These are phyloP conservation scores for Phytophthora lateralis DNA, from an alignment of 352 stramenopile species.

Conservation along the genomic window DNA sequence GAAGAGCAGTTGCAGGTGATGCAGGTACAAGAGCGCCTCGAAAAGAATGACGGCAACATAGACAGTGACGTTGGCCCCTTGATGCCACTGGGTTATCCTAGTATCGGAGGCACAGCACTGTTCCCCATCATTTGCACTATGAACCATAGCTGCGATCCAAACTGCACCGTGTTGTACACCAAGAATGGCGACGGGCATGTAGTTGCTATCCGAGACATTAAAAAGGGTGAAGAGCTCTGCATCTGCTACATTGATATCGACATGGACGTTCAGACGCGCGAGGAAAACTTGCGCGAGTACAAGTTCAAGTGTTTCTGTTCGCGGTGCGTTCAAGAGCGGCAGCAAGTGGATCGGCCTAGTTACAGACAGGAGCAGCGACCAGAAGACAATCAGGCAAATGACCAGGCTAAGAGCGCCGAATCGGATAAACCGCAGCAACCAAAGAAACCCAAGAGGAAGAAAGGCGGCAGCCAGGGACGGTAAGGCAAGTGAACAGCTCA, in stretches of 20 bases:
- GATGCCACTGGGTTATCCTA: constrained; percentile 44
- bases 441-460: constrained; percentile 27
- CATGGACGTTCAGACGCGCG: constrained; percentile 68
- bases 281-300: constrained; percentile 75
- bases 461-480: constrained; percentile 10
- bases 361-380: constrained; percentile 6
- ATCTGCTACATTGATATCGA: constrained; percentile 96
- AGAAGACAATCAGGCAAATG: constrained; percentile 4
- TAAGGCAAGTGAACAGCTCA: constrained; percentile 15
- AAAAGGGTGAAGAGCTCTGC: constrained; percentile 91
- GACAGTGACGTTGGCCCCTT: constrained; percentile 27
- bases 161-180: constrained; percentile 91
- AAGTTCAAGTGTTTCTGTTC: constrained; percentile 80
- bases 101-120: constrained; percentile 93
- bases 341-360: constrained; percentile 25
- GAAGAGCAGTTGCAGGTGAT: constrained; percentile 36
- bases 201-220: constrained; percentile 72
- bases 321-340: constrained; percentile 56
- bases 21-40: constrained; percentile 67
- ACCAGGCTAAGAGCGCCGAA: background rate
- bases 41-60: constrained; percentile 53
- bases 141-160: constrained; percentile 96
- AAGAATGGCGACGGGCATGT: constrained; percentile 73
- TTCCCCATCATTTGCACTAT: constrained; percentile 95
- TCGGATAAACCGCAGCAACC: constrained; percentile 1